These are phyloP conservation scores for Akanthomyces dipterigenus DNA, from an alignment of 2,329 filamentous ascomycete species.

Conservation along the genomic window DNA sequence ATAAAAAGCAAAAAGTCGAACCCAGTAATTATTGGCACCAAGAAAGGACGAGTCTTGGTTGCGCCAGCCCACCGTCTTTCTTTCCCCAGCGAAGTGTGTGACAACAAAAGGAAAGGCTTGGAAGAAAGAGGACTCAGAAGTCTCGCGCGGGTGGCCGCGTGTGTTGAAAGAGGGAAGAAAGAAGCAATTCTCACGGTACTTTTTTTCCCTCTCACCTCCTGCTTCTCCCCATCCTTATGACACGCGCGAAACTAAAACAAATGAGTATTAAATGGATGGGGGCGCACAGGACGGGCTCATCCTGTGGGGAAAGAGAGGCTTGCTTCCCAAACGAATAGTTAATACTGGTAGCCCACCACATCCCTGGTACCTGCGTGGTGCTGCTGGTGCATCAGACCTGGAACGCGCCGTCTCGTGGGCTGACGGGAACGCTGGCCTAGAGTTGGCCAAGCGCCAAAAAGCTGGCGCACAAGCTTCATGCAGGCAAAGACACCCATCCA, in stretches of 20 bases:
- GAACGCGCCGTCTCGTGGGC: not conserved
- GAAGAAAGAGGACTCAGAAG: not conserved
- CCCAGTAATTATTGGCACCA: not conserved
- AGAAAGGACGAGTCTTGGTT: not conserved
- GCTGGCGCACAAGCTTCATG: not conserved
- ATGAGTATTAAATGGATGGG: not conserved
- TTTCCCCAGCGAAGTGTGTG: not conserved
- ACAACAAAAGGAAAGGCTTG: not conserved
- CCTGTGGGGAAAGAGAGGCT: not conserved
- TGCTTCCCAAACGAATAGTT: not conserved
- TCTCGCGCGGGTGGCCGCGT: not conserved
- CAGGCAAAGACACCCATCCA: not conserved
- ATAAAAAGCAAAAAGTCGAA: not conserved
- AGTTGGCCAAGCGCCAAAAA: not conserved
- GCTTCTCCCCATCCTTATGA: not conserved
- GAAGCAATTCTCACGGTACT: not conserved
- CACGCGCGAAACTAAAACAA: not conserved
- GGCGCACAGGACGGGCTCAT: not conserved
- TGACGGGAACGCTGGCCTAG: slow-evolving; percentile 2
- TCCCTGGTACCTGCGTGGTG: not conserved
- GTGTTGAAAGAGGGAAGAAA: slow-evolving; percentile 2
- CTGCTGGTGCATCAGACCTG: not conserved
- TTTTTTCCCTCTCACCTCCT: not conserved
- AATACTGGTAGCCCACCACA: too few species aligned
- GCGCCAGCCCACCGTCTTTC: not conserved